Base-by-base conservation (phyloP, 2,329 filamentous ascomycete genomes). In the Trichoderma sp. region DNA sequence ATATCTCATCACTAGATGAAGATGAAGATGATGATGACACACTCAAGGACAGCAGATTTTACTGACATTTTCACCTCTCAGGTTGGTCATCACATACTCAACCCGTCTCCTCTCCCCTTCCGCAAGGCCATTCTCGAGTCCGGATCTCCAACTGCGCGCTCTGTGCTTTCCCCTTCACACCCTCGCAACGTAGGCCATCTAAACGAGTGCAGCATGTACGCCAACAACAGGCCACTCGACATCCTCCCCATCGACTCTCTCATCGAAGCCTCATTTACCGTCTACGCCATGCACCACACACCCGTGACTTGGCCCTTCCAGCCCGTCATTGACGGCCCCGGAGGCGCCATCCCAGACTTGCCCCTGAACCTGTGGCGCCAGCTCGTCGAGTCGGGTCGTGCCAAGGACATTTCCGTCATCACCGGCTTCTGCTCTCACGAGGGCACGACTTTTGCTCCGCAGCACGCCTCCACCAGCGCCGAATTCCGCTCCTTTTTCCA, bases 371-470 rank as follows among this genome's bases (percentile, higher is more conserved):
- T 86, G n/a, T 91, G 89, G 89, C 78, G 83, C 30, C 81, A 84
- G 0, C 83, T 85, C 0, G 79, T 82, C 18, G 88, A 85, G 83
- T 91, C 8, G 88, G 90, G 69, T 61, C 69, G 36, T 57, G 56
- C 43, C 26, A 43, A 61, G n/a, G 51, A 39, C 34, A 18, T 75
- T 3, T 71, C 76, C 8, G 85, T 93, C 63, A 81, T 94, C 63
- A 92, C 90, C 0, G 91, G 91, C 8, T 93, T 90, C 82, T 91
- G 90, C 79, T 87, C 88, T 51, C 90, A 93, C 76, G 92, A 94
- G 79, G 92, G 91, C 18, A 86, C 89, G 0, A 79, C 84, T 47
- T 93, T 93, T 77, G 87, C 93, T 1, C 86, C 90, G 0, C 79
- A 82, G 15, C 75, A 78, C 7, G 83, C 86, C 68, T 80, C 83